These are phyloP conservation scores for Neurospora sublineolata DNA, from an alignment of 495 filamentous ascomycete genomes.

Conservation along the genomic window DNA sequence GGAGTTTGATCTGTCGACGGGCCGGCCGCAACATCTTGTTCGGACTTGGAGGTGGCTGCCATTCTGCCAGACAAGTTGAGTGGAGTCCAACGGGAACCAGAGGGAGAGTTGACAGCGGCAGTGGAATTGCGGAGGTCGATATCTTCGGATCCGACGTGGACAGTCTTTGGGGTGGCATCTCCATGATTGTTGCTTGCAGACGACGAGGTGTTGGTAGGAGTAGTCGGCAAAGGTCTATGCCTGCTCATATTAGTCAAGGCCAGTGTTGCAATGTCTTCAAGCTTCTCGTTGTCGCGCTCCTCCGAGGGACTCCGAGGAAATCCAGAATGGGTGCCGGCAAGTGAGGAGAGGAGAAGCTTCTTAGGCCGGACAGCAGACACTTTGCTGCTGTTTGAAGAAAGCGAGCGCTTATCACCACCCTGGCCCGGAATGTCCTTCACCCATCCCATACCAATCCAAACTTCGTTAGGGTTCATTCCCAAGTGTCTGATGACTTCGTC, in stretches of 20 bases:
- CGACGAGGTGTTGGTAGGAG: not conserved
- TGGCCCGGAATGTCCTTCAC: not conserved
- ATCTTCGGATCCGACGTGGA: not conserved
- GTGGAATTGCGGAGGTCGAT: not conserved
- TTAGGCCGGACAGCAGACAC: not conserved
- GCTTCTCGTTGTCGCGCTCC: not conserved
- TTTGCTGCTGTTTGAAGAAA: not conserved
- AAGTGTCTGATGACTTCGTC: constrained; percentile 3
- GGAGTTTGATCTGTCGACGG: not conserved
- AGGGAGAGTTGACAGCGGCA: not conserved
- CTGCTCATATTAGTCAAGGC: not conserved
- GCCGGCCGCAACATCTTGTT: not conserved
- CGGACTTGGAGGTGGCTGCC: not conserved
- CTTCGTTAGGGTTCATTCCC: constrained; percentile 7
- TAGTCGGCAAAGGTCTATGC: not conserved
- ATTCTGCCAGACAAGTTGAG: not conserved
- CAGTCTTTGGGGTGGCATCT: not conserved
- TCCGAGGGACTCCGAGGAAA: not conserved
- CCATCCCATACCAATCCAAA: not conserved
- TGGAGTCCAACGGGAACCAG: not conserved
- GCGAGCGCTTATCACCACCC: not conserved
- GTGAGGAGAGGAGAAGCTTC: not conserved
- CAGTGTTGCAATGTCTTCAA: not conserved
- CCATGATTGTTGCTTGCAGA: not conserved
- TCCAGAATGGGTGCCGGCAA: not conserved